Base-by-base conservation (phyloP, 2,329 filamentous ascomycete species). In the Helotiales sp. region DNA sequence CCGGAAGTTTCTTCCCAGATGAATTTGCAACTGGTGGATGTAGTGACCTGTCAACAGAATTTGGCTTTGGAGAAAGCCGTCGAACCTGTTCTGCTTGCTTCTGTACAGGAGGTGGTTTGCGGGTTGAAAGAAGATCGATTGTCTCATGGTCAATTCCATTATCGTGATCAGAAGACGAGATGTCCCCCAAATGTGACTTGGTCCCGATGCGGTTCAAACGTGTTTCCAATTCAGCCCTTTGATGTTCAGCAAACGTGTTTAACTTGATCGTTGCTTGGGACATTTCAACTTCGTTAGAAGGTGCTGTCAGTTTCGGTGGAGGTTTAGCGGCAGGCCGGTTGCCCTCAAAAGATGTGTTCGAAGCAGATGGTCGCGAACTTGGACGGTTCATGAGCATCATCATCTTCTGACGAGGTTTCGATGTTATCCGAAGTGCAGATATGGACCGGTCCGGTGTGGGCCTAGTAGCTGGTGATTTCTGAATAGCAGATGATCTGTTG, bases 331-430 rank as follows among this genome's bases (percentile, higher is more conserved):
- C 47, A 17, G 10, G 20, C 15, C 34, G 20, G 28, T 15, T 45
- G n/a, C 45, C 40, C 15, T 34, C 40, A 47, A 57, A 61, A 40
- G 64, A 50, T n/a, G 61, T 49, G 3, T 40, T 59, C 26, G 37
- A 54, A 3, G 52, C n/a, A 30, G 63, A 59, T 28, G 64, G 28
- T n/a, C 67, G 65, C 52, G 70, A 66, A 49, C 45, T 67, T 10
- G 72, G 64, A 20, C 66, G 64, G 47, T 71, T 69, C 69, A 75
- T 71, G 22, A 75, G 69, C 74, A 77, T 76, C 71, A 77, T 73
- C 73, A 77, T 76, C 49, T 71, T 73, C 50, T 63, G 68, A 26
- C 67, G 71, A 24, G 72, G 67, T 62, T 72, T 71, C 26, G 75
- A 65, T 60, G 72, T 77, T 40, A 77, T 76, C 32, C 74, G 71